A percentile compares a stretch with the other conserved stretches of the same genome.
phyloP scores from a whole-genome alignment of 2,329 filamentous ascomycete species.

The Tricladium varicosporioides region DNA sequence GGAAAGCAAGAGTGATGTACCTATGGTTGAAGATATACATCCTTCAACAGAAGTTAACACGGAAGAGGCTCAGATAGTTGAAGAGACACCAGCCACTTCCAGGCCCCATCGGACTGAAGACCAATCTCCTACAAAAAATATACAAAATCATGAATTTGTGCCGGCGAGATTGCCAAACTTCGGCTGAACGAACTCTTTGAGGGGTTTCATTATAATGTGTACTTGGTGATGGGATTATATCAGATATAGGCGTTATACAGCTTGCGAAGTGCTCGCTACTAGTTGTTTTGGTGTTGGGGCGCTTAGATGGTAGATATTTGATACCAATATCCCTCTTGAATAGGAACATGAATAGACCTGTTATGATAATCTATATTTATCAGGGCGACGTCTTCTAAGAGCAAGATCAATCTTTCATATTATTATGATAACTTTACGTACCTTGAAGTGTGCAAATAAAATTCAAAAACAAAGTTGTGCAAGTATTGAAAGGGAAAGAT shows the following conservation, averaged over 20 bases:
- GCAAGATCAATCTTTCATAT: no score
- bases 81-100: neutral
- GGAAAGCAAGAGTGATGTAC: conserved; percentile 19
- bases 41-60: conserved; percentile 26
- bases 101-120: no score
- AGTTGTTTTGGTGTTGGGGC: conserved; percentile 7
- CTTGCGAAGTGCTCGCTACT: conserved; percentile 37
- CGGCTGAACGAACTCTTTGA: conserved; percentile 25
- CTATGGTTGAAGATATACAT: conserved; percentile 27
- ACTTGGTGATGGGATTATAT: neutral
- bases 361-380: no score
- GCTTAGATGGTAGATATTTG: neutral
- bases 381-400: no score
- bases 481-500: no score
- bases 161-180: conserved; percentile 60
- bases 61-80: conserved; percentile 11
- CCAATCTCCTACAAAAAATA: conserved; percentile 17
- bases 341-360: neutral
- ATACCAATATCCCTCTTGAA: neutral
- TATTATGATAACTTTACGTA: no score
- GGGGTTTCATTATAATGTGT: neutral
- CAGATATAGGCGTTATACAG: conserved; percentile 27
- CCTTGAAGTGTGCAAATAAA: no score
- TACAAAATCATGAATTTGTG: conserved; percentile 44
- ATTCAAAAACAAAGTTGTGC: no score